These are phyloP conservation scores for Gleditsia sinensis DNA, from an alignment of 306 rosid genomes.

Conservation along the genomic window DNA sequence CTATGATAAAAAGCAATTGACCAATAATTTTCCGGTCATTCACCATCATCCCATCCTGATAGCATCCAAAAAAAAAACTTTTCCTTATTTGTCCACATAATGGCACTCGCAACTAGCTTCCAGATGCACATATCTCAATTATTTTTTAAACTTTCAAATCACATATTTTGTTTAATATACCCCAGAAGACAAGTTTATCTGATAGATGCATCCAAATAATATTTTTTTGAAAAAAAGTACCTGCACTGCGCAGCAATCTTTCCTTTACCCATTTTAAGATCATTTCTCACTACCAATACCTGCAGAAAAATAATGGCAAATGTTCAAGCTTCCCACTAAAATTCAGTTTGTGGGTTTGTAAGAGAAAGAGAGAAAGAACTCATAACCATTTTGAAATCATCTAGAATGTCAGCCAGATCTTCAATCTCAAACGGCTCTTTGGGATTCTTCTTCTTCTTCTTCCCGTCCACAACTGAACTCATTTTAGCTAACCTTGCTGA, in stretches of 20 bases:
- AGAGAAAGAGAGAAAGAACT: not conserved
- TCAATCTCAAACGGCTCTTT: conserved; percentile 77
- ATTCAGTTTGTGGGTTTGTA: not conserved
- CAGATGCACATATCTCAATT: not conserved
- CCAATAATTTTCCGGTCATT: not conserved
- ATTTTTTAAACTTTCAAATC: not conserved
- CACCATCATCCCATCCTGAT: not conserved
- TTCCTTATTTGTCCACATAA: not conserved
- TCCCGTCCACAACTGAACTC: conserved; percentile 26
- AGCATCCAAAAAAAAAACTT: not conserved
- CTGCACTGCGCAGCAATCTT: conserved; percentile 99
- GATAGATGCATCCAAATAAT: not conserved
- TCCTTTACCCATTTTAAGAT: conserved; percentile 98
- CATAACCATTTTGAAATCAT: conserved; percentile 88
- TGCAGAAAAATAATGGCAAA: conserved; percentile 30
- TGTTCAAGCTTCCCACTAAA: not conserved
- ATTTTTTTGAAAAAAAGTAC: conserved; percentile 38
- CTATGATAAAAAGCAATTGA: not conserved
- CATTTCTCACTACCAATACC: conserved; percentile 92
- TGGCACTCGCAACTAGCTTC: not conserved
- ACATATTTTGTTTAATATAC: not conserved
- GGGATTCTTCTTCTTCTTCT: conserved; percentile 48
- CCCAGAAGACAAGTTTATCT: not conserved
- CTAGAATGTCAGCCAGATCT: conserved; percentile 66
- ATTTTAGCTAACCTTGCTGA: conserved; percentile 41